A percentile compares a stretch with the other conserved stretches of the same genome.
Evolutionary conservation across 805 yeast species (phyloP).

Genomic region (Saccharomyces mikatae): DNA sequence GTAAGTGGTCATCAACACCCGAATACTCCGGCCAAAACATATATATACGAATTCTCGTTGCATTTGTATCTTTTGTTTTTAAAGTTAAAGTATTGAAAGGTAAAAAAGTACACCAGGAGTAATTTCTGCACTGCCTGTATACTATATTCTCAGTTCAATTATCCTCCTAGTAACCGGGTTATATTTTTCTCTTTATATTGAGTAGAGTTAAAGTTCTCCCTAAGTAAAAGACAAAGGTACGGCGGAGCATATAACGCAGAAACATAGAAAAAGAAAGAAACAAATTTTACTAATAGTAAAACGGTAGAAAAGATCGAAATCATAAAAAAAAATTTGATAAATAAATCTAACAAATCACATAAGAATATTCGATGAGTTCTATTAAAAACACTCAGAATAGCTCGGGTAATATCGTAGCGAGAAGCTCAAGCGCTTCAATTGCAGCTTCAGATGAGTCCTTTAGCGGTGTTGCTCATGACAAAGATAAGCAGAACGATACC

Average conservation of each 20-base stretch:
- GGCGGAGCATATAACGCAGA: background rate
- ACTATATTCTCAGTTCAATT: no score
- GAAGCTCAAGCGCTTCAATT: background rate
- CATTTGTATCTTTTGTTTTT: background rate
- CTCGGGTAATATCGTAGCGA: background rate
- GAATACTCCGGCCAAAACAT: background rate
- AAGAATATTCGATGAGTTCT: background rate
- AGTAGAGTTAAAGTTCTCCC: background rate
- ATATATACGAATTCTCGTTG: background rate
- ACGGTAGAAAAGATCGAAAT: background rate
- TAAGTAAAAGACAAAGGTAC: background rate
- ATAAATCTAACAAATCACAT: background rate
- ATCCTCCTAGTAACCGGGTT: no score
- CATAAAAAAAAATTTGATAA: background rate
- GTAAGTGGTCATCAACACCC: background rate
- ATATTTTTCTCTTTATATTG: background rate
- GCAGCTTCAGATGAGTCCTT: background rate
- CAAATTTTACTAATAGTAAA: background rate
- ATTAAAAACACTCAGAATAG: background rate
- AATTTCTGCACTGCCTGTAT: background rate
- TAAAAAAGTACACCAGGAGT: background rate
- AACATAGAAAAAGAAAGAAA: background rate
- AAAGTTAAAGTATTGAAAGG: background rate
- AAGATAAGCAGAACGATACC: constrained; percentile 4
- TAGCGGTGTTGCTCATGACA: background rate